Percentiles rank a stretch among this genome's conserved stretches.
These are phyloP conservation scores for Moricandia arvensis DNA, from an alignment of 345 rosid species.

Conservation along the genomic window DNA sequence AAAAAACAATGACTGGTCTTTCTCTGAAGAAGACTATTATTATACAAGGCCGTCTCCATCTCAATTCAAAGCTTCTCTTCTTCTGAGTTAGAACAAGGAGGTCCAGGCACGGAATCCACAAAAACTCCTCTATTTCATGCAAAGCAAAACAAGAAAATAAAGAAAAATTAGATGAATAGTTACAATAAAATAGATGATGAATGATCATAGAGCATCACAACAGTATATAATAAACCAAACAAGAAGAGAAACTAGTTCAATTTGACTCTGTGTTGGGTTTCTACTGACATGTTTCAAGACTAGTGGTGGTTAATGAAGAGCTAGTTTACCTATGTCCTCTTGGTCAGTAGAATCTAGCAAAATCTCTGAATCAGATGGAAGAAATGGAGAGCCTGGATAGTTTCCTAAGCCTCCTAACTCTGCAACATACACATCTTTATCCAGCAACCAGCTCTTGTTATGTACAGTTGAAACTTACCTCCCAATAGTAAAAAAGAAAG, in stretches of 20 bases:
- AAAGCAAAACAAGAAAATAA: neutral
- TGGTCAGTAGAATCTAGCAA: conserved; percentile 91
- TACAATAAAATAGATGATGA: neutral
- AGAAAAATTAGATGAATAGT: neutral
- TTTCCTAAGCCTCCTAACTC: conserved; percentile 92
- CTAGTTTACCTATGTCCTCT: conserved; percentile 80
- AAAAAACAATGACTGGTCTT: neutral
- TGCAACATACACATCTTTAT: conserved; percentile 43
- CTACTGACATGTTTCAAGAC: neutral
- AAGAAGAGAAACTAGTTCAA: neutral
- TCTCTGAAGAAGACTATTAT: conserved; percentile 10
- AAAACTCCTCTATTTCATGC: conserved; percentile 66
- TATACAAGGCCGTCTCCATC: conserved; percentile 18
- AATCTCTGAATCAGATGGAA: conserved; percentile 93
- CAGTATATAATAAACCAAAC: neutral
- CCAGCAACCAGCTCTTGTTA: conserved; percentile 12
- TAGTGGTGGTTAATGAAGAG: neutral
- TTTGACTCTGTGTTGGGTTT: neutral
- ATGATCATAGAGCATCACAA: neutral
- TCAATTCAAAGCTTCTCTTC: conserved; percentile 66
- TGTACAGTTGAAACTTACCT: neutral
- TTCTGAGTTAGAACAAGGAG: conserved; percentile 71
- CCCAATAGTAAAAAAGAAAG: neutral
- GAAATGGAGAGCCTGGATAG: conserved; percentile 96
- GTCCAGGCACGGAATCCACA: conserved; percentile 86